Evolutionary conservation across 345 rosid genomes (phyloP), one percentile per base, ranked within the genome.

Genomic region (Tarenaya hassleriana): DNA sequence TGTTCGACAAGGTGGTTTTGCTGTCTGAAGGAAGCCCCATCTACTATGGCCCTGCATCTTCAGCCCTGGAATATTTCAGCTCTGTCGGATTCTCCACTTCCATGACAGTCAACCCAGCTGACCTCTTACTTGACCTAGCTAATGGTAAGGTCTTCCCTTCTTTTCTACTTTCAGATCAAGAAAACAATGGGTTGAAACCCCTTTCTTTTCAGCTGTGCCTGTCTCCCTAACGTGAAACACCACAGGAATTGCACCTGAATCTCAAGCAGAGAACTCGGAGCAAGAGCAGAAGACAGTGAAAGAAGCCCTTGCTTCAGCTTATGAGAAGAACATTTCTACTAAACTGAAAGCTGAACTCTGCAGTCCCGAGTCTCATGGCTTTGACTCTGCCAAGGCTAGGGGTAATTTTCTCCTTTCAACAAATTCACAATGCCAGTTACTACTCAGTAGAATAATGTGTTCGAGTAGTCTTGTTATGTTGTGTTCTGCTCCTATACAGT

Each of bases 1-100:
- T 92, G 96, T 92, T 92, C 61, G 96, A 92, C 72, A 92, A 92
- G 66, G 95, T 88, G 8, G 80, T 92, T 47, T 64, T 92, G 73
- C 79, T 92, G 19, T 92, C 95, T 6, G 98, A 84, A 39, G 98
- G 98, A 8, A 59, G 66, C 41, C 86, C 95, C 15, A 83, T 92
- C 56, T 92, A 85, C 66, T 75, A 83, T 50, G 98, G 98, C 19
- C 69, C 85, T 17, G 95, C 96, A 14, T 72, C 91, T 56, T 61
- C 94, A 8, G 96, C 98, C 55, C 18, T 92, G 73, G 95, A 88
- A 10, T 88, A 92, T 72, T 92, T 92, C 62, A 75, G 78, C 57
- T 79, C 94, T 55, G 52, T 88, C 50, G 98, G 98, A 31, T 92
- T 83, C 69, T 73, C 96, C 7, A 75, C 94, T n/a, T 75, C 96